Evolutionary conservation across 2,329 filamentous ascomycete species (phyloP).

Genomic region (Periconia digitata): DNA sequence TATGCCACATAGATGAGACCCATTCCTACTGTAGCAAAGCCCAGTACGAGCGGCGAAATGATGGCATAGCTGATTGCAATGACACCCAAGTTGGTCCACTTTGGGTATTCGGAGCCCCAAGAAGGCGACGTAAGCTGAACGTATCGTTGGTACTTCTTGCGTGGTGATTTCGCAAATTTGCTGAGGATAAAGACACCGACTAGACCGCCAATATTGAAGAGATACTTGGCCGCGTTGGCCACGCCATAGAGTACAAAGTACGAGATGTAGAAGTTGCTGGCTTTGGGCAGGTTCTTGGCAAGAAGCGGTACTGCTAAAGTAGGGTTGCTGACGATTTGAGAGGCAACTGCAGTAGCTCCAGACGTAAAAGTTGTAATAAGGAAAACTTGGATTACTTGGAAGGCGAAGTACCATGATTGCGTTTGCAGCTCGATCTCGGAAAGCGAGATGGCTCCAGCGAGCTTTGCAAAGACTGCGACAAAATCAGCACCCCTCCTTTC

Average conservation of each 20-base stretch:
- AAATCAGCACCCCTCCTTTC: background rate
- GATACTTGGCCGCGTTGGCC: constrained; percentile 30
- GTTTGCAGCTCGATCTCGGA: constrained; percentile 66
- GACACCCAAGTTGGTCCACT: constrained; percentile 49
- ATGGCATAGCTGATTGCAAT: constrained; percentile 51
- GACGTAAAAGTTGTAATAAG: constrained; percentile 81
- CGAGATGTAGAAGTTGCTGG: constrained; percentile 92
- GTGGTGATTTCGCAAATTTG: constrained; percentile 54
- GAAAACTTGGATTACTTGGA: constrained; percentile 94
- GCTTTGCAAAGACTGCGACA: constrained; percentile 38
- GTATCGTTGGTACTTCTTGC: constrained; percentile 49
- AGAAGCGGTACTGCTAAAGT: constrained; percentile 63
- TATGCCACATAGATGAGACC: constrained; percentile 50
- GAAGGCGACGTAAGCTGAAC: constrained; percentile 46
- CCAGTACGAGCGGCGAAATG: constrained; percentile 52
- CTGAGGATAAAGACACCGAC: constrained; percentile 84
- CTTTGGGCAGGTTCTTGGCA: constrained; percentile 73
- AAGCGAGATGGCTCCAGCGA: constrained; percentile 42
- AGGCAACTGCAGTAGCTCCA: constrained; percentile 64
- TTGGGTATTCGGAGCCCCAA: constrained; percentile 51
- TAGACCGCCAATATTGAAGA: constrained; percentile 78
- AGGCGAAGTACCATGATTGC: constrained; percentile 89
- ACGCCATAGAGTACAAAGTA: constrained; percentile 90
- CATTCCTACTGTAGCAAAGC: constrained; percentile 49
- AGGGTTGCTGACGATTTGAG: constrained; percentile 65